These are phyloP conservation scores for Avena atlantica DNA, from an alignment of 176 grass and related monocot species.

Conservation along the genomic window DNA sequence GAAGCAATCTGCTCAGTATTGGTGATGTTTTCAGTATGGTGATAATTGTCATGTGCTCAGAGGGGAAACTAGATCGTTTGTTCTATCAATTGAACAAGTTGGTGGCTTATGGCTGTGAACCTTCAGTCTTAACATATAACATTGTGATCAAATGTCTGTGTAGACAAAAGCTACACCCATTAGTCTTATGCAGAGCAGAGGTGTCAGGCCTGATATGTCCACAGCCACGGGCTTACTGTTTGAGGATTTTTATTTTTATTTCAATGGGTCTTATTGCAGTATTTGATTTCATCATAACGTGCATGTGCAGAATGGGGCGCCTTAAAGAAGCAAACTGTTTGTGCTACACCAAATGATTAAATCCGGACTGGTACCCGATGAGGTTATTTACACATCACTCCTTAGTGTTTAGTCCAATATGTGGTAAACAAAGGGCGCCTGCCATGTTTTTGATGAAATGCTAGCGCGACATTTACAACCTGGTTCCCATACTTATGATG, in stretches of 20 bases:
- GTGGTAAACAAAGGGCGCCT: neutral
- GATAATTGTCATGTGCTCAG: constrained; percentile 47
- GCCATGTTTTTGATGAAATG: constrained; percentile 51
- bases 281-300: constrained; percentile 47
- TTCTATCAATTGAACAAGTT: constrained; percentile 47
- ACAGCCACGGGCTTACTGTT: too few relatives aligned
- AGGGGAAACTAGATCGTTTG: constrained; percentile 32
- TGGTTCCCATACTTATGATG: constrained; percentile 35
- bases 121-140: constrained; percentile 47
- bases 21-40: constrained; percentile 33
- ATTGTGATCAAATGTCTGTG: constrained; percentile 41
- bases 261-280: neutral
- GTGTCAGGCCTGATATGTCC: constrained; percentile 21
- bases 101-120: constrained; percentile 44
- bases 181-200: constrained; percentile 41
- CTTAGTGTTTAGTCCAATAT: constrained; percentile 45
- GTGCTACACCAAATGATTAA: constrained; percentile 42
- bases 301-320: constrained; percentile 36
- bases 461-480: constrained; percentile 41
- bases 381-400: constrained; percentile 46
- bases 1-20: constrained; percentile 44
- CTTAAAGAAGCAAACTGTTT: constrained; percentile 34
- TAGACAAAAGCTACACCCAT: constrained; percentile 26
- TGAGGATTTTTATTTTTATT: too few relatives aligned
- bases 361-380: constrained; percentile 37